Evolutionary conservation across 441 rosid species (phyloP), one percentile per base, ranked within the genome.

Genomic region (Hura crepitans): DNA sequence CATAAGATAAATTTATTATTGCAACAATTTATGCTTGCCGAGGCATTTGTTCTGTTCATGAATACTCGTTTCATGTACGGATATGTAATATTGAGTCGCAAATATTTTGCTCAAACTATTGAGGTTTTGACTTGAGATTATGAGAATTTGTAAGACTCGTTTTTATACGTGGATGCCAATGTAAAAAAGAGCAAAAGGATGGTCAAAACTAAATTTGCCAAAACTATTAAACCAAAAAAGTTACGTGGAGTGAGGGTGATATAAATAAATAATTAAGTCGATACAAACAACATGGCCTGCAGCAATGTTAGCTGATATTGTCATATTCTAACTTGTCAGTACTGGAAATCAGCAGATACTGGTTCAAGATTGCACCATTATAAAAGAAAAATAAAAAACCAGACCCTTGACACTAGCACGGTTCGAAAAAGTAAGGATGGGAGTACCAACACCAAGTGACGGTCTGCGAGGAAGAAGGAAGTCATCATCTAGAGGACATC

Each of bases 401-500:
- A 23, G 27, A 59, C 25, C 64, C 63, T 66, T 45, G 10, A 57
- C 10, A 31, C 25, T 55, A 42, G 13, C 28, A 53, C 15, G 66
- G 59, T 76, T 72, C 56, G 45, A 62, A 43, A 15, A 28, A 25
- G 10, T 25, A 18, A 45, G 4, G 4, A 73, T 74, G 84, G 81
- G 62, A 18, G 72, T 62, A 51, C 69, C 73, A 5, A 28, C 66
- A 51, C 71, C 73, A 5, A 25, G 28, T 23, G 60, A 22, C 5
- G 67, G 62, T 20, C 25, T 55, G 18, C 55, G 82, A 22, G 77
- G 79, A 18, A 72, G 74, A 70, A 81, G 35, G 74, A 87, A 81
- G 72, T 68, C 86, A 28, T 81, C 84, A 4, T 70, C 84, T 6
- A 78, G 87, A 61, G 87, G 87, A 31, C 89, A 83, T 82, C 83